Evolutionary conservation across 805 yeast species (phyloP).

Genomic region (Ogataea paraovalis): DNA sequence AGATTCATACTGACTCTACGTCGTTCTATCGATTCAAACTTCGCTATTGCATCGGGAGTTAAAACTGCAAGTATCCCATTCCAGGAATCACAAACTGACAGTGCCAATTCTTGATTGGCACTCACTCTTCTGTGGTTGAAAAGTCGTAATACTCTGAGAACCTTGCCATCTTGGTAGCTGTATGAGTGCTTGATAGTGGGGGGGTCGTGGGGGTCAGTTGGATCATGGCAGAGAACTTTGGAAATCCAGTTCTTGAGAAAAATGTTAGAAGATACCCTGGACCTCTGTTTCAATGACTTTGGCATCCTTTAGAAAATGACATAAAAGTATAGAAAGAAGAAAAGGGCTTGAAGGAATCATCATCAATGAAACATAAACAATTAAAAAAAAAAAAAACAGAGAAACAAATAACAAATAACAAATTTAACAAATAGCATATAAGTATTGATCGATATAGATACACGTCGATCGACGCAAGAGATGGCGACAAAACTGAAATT

Average conservation of each 20-base stretch:
- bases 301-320: conserved; percentile 5
- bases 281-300: conserved; percentile 4
- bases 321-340: not conserved
- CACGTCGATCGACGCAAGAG: not conserved
- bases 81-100: conserved; percentile 19
- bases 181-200: conserved; percentile 1
- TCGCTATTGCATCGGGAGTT: conserved; percentile 10
- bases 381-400: no score
- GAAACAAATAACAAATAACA: no score
- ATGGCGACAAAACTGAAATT: not conserved
- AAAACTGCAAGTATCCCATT: conserved; percentile 14
- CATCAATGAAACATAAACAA: not conserved
- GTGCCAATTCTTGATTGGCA: conserved; percentile 5
- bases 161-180: conserved; percentile 3
- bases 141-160: conserved; percentile 13
- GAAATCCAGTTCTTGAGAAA: conserved; percentile 13
- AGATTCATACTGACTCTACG: conserved; percentile 13
- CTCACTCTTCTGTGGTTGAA: conserved; percentile 1
- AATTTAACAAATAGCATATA: no score
- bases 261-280: conserved; percentile 5
- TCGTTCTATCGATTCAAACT: conserved; percentile 18
- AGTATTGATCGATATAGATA: not conserved
- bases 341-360: not conserved
- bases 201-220: not conserved
- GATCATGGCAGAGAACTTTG: conserved; percentile 3